Percentiles rank a stretch among this genome's conserved stretches.
Conservation (phyloP, 192 early-diverging fungal genomes). For the Backusella psychrophila region DNA sequence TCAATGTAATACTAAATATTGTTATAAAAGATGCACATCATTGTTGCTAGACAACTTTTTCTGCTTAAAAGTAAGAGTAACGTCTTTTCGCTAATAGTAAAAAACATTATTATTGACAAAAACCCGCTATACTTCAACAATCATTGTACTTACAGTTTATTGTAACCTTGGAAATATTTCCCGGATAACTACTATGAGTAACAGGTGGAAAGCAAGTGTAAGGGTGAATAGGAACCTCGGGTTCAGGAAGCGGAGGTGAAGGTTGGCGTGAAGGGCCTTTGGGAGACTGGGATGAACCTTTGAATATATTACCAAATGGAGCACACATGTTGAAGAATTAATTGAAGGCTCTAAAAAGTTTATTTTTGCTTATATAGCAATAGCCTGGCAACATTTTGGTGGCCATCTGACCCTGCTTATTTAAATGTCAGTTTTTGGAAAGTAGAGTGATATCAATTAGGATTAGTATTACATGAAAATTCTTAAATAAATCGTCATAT, state of each 20-base stretch:
- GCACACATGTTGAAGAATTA: neutral
- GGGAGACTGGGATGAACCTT: neutral
- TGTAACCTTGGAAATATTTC: neutral
- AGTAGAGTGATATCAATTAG: too few relatives aligned
- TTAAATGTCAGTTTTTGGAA: neutral
- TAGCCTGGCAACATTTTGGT: neutral
- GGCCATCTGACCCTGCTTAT: neutral
- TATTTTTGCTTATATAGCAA: neutral
- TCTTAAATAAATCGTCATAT: neutral
- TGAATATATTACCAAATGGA: neutral
- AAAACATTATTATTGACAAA: neutral
- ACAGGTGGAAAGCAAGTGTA: neutral
- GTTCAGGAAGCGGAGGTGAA: neutral
- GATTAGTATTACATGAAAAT: neutral
- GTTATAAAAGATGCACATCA: neutral
- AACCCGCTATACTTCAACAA: neutral
- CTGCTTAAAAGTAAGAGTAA: neutral
- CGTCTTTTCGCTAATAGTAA: neutral
- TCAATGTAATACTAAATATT: neutral
- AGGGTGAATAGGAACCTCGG: neutral
- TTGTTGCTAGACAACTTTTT: neutral
- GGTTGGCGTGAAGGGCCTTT: neutral
- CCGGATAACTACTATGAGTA: neutral
- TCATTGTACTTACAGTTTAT: neutral
- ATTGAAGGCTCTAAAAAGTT: neutral